phyloP scores from a whole-genome alignment of 2,329 filamentous ascomycete species.

The Sordariomycetes sp. region DNA sequence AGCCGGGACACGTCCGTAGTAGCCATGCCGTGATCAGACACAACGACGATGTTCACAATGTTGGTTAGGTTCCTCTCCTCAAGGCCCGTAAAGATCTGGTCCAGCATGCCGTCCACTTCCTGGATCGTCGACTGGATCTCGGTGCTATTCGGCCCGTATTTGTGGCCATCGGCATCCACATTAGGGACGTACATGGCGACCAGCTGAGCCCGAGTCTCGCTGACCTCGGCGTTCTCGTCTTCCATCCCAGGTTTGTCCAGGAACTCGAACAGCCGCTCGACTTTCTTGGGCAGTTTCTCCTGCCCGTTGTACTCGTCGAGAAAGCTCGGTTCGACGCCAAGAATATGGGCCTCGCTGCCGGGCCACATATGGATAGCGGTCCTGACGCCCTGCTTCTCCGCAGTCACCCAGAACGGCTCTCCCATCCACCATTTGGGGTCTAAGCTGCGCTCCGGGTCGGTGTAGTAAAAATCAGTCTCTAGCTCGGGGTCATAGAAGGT shows the following conservation, averaged over 20 bases:
- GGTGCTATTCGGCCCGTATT: conserved; percentile 87
- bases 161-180: conserved; percentile 79
- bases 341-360: conserved; percentile 80
- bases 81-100: conserved; percentile 62
- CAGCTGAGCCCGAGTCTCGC: conserved; percentile 66
- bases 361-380: conserved; percentile 98
- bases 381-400: conserved; percentile 68
- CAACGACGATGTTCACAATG: conserved; percentile 90
- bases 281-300: conserved; percentile 66
- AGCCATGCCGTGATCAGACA: conserved; percentile 97
- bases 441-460: conserved; percentile 63
- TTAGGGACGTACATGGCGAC: conserved; percentile 93
- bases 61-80: conserved; percentile 72
- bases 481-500: conserved; percentile 82
- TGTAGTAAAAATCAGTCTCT: conserved; percentile 78
- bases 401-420: conserved; percentile 89
- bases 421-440: conserved; percentile 90
- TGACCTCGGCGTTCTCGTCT: conserved; percentile 27
- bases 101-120: conserved; percentile 75
- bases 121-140: conserved; percentile 72
- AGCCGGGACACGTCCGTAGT: conserved; percentile 73
- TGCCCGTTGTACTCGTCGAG: conserved; percentile 77
- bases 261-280: conserved; percentile 67
- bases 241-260: conserved; percentile 73
- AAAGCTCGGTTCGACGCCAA: conserved; percentile 63